A percentile compares a stretch with the other conserved stretches of the same genome.
Evolutionary conservation across 805 yeast species (phyloP).

Genomic region (Hanseniaspora meyeri): DNA sequence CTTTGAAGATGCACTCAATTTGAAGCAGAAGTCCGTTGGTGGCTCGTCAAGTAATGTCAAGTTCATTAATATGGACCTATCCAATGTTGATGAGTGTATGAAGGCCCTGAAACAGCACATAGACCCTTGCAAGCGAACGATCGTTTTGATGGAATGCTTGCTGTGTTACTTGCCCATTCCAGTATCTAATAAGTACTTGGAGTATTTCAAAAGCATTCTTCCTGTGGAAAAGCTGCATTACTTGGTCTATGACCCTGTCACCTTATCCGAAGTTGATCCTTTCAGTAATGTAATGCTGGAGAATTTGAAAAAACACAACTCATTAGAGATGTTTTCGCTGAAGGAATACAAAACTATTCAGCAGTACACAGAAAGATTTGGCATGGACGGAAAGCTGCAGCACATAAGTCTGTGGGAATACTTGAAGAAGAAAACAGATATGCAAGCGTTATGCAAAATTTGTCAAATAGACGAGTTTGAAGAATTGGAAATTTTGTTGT

Average conservation of each 20-base stretch:
- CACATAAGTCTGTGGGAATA: conserved; percentile 1
- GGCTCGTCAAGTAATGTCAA: not conserved
- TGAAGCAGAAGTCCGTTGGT: not conserved
- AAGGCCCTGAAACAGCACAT: not conserved
- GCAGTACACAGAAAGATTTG: conserved; percentile 1
- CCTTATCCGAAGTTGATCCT: not conserved
- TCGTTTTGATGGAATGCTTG: conserved; percentile 7
- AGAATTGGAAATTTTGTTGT: not conserved
- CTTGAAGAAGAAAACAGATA: not conserved
- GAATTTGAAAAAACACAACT: not conserved
- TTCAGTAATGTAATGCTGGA: conserved; percentile 6
- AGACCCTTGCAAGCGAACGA: not conserved
- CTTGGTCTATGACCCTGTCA: conserved; percentile 7
- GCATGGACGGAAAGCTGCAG: not conserved
- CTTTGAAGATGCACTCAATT: not conserved
- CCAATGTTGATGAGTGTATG: not conserved
- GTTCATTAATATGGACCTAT: not conserved
- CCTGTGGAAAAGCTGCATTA: not conserved
- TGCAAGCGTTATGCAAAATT: not conserved
- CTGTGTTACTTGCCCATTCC: conserved; percentile 4
- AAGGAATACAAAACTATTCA: not conserved
- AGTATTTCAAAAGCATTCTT: not conserved
- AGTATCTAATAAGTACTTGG: not conserved
- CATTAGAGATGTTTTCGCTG: not conserved
- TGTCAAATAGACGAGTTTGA: conserved; percentile 11